These are phyloP conservation scores for Globisporangium heterothallicum DNA, from an alignment of 352 stramenopile genomes.

Conservation along the genomic window DNA sequence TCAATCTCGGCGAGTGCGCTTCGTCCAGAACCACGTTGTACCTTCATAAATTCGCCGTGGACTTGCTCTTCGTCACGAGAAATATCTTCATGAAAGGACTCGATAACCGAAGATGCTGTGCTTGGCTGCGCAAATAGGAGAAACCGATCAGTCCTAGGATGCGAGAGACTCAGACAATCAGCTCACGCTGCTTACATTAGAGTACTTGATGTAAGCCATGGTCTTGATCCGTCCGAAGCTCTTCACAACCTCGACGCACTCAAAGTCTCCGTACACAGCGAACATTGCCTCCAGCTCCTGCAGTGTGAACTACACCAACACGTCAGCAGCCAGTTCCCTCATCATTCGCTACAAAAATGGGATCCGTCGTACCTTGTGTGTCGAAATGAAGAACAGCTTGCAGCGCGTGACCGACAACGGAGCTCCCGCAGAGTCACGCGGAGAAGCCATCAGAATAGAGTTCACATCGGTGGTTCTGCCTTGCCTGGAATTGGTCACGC, in stretches of 20 bases:
- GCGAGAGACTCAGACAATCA: not conserved
- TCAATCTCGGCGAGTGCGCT: no score
- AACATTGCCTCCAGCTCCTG: constrained; percentile 84
- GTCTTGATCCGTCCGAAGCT: constrained; percentile 81
- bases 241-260: constrained; percentile 56
- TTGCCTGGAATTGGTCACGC: constrained; percentile 19
- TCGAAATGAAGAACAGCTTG: constrained; percentile 71
- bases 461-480: constrained; percentile 10
- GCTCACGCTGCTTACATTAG: constrained; percentile 31
- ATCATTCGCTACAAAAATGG: no score
- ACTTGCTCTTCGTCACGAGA: constrained; percentile 18
- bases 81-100: constrained; percentile 40
- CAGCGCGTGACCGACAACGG: constrained; percentile 5
- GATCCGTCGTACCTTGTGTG: constrained; percentile 40
- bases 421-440: constrained; percentile 6
- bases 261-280: constrained; percentile 69
- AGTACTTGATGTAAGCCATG: constrained; percentile 80
- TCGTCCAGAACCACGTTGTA: no score
- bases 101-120: constrained; percentile 45
- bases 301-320: constrained; percentile 45
- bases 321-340: not conserved
- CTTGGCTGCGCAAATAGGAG: constrained; percentile 30
- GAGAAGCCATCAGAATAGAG: constrained; percentile 9
- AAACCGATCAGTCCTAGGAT: no score
- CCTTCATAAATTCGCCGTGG: constrained; percentile 44